Evolutionary conservation across 306 rosid genomes (phyloP), one percentile per base, ranked within the genome.

Genomic region (Trichosanthes truncata): DNA sequence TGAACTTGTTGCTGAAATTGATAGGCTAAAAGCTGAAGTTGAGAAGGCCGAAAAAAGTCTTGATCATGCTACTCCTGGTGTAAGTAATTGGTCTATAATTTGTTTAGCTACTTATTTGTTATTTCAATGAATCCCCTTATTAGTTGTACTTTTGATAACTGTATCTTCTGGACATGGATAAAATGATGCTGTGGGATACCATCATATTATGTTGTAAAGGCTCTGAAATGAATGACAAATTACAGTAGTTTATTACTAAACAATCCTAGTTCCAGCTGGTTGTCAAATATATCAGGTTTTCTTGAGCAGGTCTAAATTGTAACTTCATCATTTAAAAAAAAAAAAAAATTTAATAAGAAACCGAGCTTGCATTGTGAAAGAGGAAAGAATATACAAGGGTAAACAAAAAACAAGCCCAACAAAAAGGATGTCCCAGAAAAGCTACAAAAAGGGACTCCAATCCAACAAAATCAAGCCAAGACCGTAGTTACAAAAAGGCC

Each of bases 61-160:
- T 52, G 98, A 92, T 86, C 97, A 95, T 87, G 97, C 98, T 77
- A 92, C 96, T 87, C 97, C 98, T 79, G 98, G 98, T 77, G 98
- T 95, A 84, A 91, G 98, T 85, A 82, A 79, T 79, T 76, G 72
- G 73, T 83, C 67, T 81, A 62, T 82, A 59, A 68, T 80, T 75
- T 80, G 73, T 84, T 80, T 84, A 79, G 53, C 62, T 53, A 80
- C 25, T 74, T 21, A 69, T 7, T 66, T 36, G 48, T 35, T 65
- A 18, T 65, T 18, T 15, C 26, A 65, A 35, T 7, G 13, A 65
- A 38, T 36, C 48, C 20, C 29, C 49, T 38, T 38, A 66, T 9
- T 38, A 2, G 11, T 38, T 66, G 4, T 17, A 66, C 74, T 66
- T 66, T 3, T 66, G 41, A n/a, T 31, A 38, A 17, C 46, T 5